Evolutionary conservation across 2,329 filamentous ascomycete genomes (phyloP).

Genomic region (Apiospora kogelbergensis): DNA sequence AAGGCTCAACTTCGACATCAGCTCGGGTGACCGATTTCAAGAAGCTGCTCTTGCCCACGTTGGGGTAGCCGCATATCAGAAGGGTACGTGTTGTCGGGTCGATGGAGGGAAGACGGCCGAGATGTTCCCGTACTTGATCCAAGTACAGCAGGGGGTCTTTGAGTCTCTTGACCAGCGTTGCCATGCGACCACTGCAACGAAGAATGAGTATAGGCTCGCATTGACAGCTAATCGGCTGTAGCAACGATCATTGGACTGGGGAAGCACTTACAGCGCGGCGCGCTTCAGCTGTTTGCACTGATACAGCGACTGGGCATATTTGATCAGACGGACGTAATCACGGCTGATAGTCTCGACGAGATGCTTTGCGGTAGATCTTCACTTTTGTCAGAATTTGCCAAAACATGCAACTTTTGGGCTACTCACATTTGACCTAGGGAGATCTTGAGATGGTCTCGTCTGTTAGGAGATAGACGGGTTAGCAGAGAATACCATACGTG

Average conservation of each 20-base stretch:
- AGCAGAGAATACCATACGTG: neutral
- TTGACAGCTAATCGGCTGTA: neutral
- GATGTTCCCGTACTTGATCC: constrained; percentile 94
- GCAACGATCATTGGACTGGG: neutral
- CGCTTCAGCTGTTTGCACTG: constrained; percentile 99
- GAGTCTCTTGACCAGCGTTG: constrained; percentile 89
- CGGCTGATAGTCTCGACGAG: constrained; percentile 93
- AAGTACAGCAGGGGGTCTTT: constrained; percentile 95
- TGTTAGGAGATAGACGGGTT: constrained; percentile 32
- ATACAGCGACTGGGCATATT: constrained; percentile 95
- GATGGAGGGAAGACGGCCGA: constrained; percentile 96
- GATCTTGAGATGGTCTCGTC: constrained; percentile 96
- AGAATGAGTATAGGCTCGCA: neutral
- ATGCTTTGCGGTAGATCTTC: constrained; percentile 79
- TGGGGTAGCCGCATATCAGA: constrained; percentile 95
- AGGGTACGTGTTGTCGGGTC: constrained; percentile 96
- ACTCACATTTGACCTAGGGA: constrained; percentile 83
- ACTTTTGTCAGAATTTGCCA: neutral
- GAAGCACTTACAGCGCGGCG: constrained; percentile 63
- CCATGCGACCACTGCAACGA: constrained; percentile 74
- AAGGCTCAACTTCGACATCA: constrained; percentile 95
- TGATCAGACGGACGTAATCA: constrained; percentile 93
- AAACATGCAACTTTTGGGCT: neutral
- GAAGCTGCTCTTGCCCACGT: constrained; percentile 97
- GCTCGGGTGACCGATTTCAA: constrained; percentile 87